A percentile compares a stretch with the other conserved stretches of the same genome.
These are phyloP conservation scores for Cornus kousa DNA, from an alignment of 148 eudicot genomes.

Conservation along the genomic window DNA sequence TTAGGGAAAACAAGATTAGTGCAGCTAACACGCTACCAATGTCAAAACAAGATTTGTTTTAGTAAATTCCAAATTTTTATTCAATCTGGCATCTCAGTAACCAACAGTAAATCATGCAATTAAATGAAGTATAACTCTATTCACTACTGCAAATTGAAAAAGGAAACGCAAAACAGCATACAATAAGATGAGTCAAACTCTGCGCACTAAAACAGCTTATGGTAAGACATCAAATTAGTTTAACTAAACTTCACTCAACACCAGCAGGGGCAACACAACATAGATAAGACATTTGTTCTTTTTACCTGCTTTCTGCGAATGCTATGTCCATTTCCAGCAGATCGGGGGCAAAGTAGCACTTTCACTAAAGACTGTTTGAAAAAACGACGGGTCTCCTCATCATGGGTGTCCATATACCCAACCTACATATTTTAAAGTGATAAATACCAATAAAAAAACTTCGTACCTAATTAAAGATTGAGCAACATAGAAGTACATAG, in stretches of 20 bases:
- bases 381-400: slow-evolving; percentile 71
- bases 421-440: slow-evolving; percentile 37
- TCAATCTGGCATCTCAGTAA: background rate
- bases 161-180: background rate
- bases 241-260: too few relatives aligned
- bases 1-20: background rate
- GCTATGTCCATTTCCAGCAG: slow-evolving; percentile 75
- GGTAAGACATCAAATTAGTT: too few relatives aligned
- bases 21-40: too few relatives aligned
- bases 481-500: background rate
- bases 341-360: slow-evolving; percentile 75
- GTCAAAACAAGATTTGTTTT: background rate
- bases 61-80: background rate
- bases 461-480: background rate
- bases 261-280: background rate
- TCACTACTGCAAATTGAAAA: background rate
- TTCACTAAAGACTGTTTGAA: slow-evolving; percentile 86
- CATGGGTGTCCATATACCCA: slow-evolving; percentile 67
- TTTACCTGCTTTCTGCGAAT: slow-evolving; percentile 63
- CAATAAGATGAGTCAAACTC: background rate
- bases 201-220: too few relatives aligned
- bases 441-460: background rate
- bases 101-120: background rate
- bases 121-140: background rate
- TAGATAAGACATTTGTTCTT: background rate